Evolutionary conservation across 768 basidiomycete species (phyloP), one percentile per base, ranked within the genome.

Genomic region (Cystobasidiopsis lactophilus): DNA sequence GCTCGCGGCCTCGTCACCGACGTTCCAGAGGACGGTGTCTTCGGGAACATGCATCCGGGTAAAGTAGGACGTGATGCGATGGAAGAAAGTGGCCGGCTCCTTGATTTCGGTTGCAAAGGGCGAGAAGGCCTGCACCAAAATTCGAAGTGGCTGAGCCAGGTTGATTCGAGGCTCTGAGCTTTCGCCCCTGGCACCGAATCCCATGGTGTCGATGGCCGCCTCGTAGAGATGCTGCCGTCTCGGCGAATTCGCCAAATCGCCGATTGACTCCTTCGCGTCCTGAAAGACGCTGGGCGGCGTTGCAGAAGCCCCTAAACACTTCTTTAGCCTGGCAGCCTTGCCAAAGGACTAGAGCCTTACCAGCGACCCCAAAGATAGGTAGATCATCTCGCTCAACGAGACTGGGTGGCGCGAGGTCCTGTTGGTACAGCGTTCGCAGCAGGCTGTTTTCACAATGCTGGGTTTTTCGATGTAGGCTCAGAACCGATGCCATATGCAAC

Each of bases 1-100:
- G 3, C 82, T 85, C 29, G 52, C 37, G 16, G 51, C 50, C 2
- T 26, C 40, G 43, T 55, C 57, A n/a, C 72, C 77, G 51, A 79
- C 79, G 10, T 67, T 70, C 83, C 85, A 96, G 0, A 95, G 71
- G 0, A 78, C 71, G 29, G 70, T 63, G 0, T 77, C 80, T 4
- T 73, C 71, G 0, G 76, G 68, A 0, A 82, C 63, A 2, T 73
- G 64, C 33, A 78, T 65, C 7, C 75, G 75, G 49, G 77, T 73
- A 57, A 98, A 77, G 68, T 85, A 91, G 0, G 75, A 70, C 1
- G 72, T 66, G 49, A 96, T 72, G 0, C 77, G 73, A 10, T 68
- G 65, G 67, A 84, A 79, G 52, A 76, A 72, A 4, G 72, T 69
- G 10, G 23, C 21, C 4, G 45, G 5, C 23, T 69, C 66, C 54